phyloP scores from a whole-genome alignment of 257 asterid species.

The Solanum pinnatisectum region DNA sequence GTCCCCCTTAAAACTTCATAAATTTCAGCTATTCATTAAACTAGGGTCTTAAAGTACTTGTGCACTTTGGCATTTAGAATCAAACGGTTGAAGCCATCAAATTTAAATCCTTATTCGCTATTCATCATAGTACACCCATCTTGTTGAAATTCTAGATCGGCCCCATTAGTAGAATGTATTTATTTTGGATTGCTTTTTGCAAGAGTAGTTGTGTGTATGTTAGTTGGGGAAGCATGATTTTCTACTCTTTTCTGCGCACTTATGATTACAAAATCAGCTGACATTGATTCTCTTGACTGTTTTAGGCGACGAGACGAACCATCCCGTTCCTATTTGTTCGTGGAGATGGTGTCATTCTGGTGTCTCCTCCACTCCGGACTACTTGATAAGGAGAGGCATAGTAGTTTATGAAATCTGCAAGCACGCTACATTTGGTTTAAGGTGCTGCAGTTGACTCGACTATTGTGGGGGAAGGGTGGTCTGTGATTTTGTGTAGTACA shows the following conservation, averaged over 20 bases:
- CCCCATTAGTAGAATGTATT: neutral
- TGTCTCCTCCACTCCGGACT: constrained; percentile 88
- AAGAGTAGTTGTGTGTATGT: neutral
- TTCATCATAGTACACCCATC: neutral
- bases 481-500: neutral
- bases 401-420: neutral
- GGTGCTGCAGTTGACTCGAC: neutral
- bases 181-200: neutral
- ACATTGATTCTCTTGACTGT: neutral
- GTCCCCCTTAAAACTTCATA: neutral
- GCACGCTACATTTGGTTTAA: neutral
- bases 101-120: neutral
- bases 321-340: constrained; percentile 83
- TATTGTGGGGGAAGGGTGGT: neutral
- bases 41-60: neutral
- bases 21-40: neutral
- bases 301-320: constrained; percentile 71
- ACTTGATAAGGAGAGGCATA: constrained; percentile 29
- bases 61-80: neutral
- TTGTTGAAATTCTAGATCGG: neutral
- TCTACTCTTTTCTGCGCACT: neutral
- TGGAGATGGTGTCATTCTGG: constrained; percentile 96
- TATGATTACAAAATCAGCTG: neutral
- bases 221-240: neutral
- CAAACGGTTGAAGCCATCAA: neutral